Conservation (phyloP, 108 stramenopile species). For the Seminavis robusta region DNA sequence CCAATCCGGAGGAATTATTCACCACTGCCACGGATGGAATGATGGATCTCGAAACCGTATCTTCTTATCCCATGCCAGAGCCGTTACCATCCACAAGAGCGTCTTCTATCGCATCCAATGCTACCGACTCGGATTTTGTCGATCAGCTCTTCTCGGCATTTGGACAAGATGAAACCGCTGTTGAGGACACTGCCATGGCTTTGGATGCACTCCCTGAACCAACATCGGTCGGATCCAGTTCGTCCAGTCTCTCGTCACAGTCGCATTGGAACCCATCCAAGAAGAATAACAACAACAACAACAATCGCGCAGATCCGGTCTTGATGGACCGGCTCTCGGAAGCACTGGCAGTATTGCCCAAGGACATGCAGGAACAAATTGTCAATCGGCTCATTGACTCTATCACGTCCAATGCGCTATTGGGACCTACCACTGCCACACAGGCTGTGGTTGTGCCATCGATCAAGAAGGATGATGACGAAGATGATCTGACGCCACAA, state of each 20-base stretch:
- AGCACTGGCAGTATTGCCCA: conserved; percentile 64
- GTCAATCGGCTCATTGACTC: conserved; percentile 72
- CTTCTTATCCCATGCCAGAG: too few species aligned
- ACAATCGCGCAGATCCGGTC: conserved; percentile 59
- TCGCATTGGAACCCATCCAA: too few species aligned
- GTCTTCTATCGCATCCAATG: too few species aligned
- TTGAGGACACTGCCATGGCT: not conserved
- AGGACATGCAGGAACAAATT: conserved; percentile 77
- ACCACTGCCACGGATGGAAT: too few species aligned
- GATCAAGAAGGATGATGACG: not conserved
- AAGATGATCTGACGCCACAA: conserved; percentile 1
- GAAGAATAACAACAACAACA: too few species aligned
- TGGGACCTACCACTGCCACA: not conserved
- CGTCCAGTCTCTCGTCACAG: too few species aligned
- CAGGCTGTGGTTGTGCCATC: too few species aligned
- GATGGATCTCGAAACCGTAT: too few species aligned
- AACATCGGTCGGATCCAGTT: conserved; percentile 2
- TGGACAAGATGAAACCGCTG: conserved; percentile 8
- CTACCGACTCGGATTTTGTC: conserved; percentile 51
- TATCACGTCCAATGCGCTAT: conserved; percentile 47
- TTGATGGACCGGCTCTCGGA: conserved; percentile 77
- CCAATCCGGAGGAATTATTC: too few species aligned
- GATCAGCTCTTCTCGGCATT: conserved; percentile 58
- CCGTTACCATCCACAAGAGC: too few species aligned
- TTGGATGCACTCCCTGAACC: not conserved